Base-by-base conservation (phyloP, 768 basidiomycete species). In the Kwoniella newhampshirensis region DNA sequence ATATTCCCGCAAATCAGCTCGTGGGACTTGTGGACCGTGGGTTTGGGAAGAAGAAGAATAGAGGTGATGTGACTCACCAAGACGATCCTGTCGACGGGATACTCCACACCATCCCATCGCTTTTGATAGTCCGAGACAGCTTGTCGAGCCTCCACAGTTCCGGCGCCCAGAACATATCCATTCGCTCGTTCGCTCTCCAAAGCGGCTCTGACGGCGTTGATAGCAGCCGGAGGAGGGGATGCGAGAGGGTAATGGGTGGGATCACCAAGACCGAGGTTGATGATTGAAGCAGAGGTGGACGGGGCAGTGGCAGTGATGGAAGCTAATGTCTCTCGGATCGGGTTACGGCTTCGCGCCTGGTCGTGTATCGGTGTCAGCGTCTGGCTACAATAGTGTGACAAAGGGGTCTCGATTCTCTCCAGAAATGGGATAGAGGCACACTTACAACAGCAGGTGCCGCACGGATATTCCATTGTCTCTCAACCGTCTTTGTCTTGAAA, bases 231-330 rank as follows among this genome's bases (percentile, higher is more conserved):
- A 0, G 76, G 68, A 9, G 77, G 71, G 0, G 71, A 58, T 44
- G 75, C 67, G 37, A 76, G 71, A 28, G 74, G 74, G 47, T 68
- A 77, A 26, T 71, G 68, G 6, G 70, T 70, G 0, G 77, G 77
- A 47, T 78, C 77, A 26, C 77, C 77, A 1, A 76, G 52, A 3
- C 75, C 77, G 36, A 78, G 68, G 61, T 78, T 77, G 66, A 78
- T 76, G n/a, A 75, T 45, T 12, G 73, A 51, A 51, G 76, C 73
- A 21, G 62, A 51, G 2, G 65, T 65, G 12, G 59, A 43, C 1
- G 72, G 70, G 2, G 60, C 54, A 15, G 48, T 56, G 9, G 63
- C 51, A 28, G 68, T 73, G 47, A 73, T 64, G 1, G 61, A 54
- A 5, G 71, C 70, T 4, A 75, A 55, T 4, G 70, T 68, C 6